A percentile compares a stretch with the other conserved stretches of the same genome.
These are phyloP conservation scores for Cercospora sp. DNA, from an alignment of 2,329 filamentous ascomycete species.

Conservation along the genomic window DNA sequence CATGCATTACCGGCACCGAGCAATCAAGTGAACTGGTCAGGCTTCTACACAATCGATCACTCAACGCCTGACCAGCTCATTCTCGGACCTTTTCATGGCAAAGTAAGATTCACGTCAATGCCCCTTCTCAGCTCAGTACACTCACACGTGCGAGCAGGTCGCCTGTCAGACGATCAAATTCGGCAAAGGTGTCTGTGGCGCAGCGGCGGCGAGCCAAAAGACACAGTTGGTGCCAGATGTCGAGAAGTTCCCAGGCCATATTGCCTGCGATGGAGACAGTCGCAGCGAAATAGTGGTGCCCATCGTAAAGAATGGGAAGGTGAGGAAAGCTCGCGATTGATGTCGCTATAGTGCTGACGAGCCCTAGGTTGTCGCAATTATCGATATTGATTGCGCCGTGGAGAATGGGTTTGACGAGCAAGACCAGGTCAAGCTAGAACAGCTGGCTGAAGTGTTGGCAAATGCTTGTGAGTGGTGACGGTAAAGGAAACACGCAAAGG, in stretches of 20 bases:
- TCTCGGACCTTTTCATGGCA: constrained; percentile 77
- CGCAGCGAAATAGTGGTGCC: constrained; percentile 82
- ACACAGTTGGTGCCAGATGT: constrained; percentile 71
- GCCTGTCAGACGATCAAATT: constrained; percentile 78
- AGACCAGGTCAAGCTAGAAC: constrained; percentile 66
- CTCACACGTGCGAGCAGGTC: constrained; percentile 29
- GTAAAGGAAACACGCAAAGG: neutral
- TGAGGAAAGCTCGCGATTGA: constrained; percentile 32
- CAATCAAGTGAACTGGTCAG: constrained; percentile 74
- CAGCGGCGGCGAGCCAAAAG: constrained; percentile 59
- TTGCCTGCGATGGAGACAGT: constrained; percentile 75
- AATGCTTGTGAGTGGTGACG: constrained; percentile 64
- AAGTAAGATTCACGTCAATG: constrained; percentile 41
- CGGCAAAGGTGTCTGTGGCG: constrained; percentile 72
- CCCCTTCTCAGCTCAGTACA: neutral
- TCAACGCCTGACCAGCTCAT: constrained; percentile 57
- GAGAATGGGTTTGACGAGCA: constrained; percentile 67
- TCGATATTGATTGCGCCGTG: constrained; percentile 75
- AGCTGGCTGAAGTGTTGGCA: constrained; percentile 61
- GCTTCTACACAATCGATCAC: constrained; percentile 71
- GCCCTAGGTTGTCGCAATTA: constrained; percentile 65
- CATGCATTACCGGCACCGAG: constrained; percentile 69
- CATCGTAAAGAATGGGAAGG: constrained; percentile 56
- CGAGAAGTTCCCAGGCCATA: constrained; percentile 73
- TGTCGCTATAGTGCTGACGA: neutral